phyloP scores from a whole-genome alignment of 1,139 yeast genomes.

The Meyerozyma smithsonii region DNA sequence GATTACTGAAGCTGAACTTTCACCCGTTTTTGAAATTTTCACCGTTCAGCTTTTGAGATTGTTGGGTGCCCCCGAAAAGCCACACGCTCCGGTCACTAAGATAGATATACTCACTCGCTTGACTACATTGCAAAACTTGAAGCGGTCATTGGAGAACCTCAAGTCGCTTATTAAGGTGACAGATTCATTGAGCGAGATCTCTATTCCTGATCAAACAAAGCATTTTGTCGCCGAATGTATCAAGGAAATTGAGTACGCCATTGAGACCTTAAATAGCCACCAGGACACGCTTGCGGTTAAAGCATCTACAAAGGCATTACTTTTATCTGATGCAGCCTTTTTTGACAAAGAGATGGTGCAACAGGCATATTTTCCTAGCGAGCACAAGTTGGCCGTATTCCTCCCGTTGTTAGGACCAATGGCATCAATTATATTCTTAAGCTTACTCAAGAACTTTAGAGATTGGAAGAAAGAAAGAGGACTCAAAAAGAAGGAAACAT shows the following conservation, averaged over 20 bases:
- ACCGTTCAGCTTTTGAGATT: constrained; percentile 70
- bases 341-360: constrained; percentile 94
- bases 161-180: constrained; percentile 68
- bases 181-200: constrained; percentile 65
- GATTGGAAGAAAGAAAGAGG: constrained; percentile 16
- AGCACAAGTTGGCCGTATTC: constrained; percentile 90
- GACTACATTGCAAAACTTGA: constrained; percentile 50
- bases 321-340: constrained; percentile 69
- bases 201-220: constrained; percentile 69
- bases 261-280: constrained; percentile 21
- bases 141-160: constrained; percentile 50
- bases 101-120: constrained; percentile 64
- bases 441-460: constrained; percentile 35
- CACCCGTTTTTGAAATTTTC: constrained; percentile 62
- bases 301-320: constrained; percentile 51
- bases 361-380: constrained; percentile 91
- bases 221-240: constrained; percentile 42
- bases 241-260: constrained; percentile 26
- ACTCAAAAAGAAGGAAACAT: constrained; percentile 2
- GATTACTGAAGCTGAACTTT: constrained; percentile 43
- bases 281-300: constrained; percentile 41
- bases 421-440: constrained; percentile 61
- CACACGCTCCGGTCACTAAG: constrained; percentile 56
- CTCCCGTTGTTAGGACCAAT: constrained; percentile 87
- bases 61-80: constrained; percentile 56